A percentile compares a stretch with the other conserved stretches of the same genome.
These are phyloP conservation scores for Trametes sp. DNA, from an alignment of 1,284 basidiomycete genomes.

Conservation along the genomic window DNA sequence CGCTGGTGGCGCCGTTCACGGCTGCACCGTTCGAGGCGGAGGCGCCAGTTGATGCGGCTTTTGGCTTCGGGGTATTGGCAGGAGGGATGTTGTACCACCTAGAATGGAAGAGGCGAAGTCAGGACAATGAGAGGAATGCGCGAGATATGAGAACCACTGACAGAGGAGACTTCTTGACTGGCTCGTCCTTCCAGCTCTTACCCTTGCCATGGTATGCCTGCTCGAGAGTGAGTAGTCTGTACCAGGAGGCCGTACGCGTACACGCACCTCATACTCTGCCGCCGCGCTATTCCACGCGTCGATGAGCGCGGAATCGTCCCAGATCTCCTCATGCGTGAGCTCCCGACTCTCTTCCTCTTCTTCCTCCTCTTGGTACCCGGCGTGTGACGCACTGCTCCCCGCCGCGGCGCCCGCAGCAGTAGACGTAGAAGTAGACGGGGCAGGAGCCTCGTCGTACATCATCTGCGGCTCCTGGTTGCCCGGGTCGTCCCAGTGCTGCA, in stretches of 20 bases:
- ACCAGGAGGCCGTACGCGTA: background rate
- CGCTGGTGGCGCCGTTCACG: slow-evolving; percentile 26
- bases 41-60: slow-evolving; percentile 6
- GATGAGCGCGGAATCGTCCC: slow-evolving; percentile 84
- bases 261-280: slow-evolving; percentile 73
- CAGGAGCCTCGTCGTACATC: slow-evolving; percentile 43
- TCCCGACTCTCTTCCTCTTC: slow-evolving; percentile 62
- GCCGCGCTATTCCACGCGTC: slow-evolving; percentile 83
- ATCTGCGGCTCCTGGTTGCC: slow-evolving; percentile 40
- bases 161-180: slow-evolving; percentile 74
- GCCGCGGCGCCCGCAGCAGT: slow-evolving; percentile 17
- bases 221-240: background rate
- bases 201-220: slow-evolving; percentile 73
- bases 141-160: slow-evolving; percentile 47
- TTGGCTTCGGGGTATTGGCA: slow-evolving; percentile 39
- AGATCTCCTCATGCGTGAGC: slow-evolving; percentile 76
- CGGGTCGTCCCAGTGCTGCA: slow-evolving; percentile 57
- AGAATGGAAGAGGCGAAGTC: background rate
- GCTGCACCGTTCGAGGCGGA: slow-evolving; percentile 18
- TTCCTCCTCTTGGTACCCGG: slow-evolving; percentile 34
- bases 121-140: background rate
- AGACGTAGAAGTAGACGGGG: slow-evolving; percentile 12
- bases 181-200: slow-evolving; percentile 74
- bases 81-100: slow-evolving; percentile 82
- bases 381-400: slow-evolving; percentile 19